Base-by-base conservation (phyloP, 108 stramenopile genomes). In the Nannochloropsis salina region DNA sequence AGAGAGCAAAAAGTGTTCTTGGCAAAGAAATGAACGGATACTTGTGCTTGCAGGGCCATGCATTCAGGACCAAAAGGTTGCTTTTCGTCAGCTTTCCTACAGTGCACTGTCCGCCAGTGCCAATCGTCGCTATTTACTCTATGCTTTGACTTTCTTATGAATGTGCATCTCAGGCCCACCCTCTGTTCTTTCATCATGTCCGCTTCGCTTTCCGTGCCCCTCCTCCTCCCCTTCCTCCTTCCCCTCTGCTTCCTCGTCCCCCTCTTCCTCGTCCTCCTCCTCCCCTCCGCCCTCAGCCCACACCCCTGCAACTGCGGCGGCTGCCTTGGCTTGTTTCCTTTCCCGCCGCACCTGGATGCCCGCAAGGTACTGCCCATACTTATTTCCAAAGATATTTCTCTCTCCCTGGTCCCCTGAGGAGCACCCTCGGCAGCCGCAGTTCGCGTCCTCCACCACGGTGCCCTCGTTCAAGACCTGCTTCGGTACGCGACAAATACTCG, bases 371-470 rank as follows among this genome's bases (percentile, higher is more conserved):
- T 99, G 98, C 8, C 99, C 99, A 88, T 99, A 99, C 87, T 99
- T 99, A 93, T 99, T 99, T 51, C 98, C 99, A 90, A 99, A 99
- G 82, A 99, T 98, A 93, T 99, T 99, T 45, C 92, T 84, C n/a
- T 93, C 93, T 2, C 94, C 94, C 11, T 93, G 95, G 42, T 93
- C 92, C 18, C 98, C 98, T 6, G 95, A 95, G 1, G 98, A 97
- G 91, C 99, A 99, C 5, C 99, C 99, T 20, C 93, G 86, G 90
- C 99, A 99, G 8, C 99, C 99, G 5, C 86, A 86, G 81, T 80
- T 89, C 8, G 83, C 80, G 79, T 89, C 89, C 44, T 89, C 89
- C 44, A 89, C 90, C 21, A 91, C 89, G 8, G 91, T 91, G 6
- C 90, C 91, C 3, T 87, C 81, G 11, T 86, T 44, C 43, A 92